Conservation (phyloP, 2,329 filamentous ascomycete species). For the Colletotrichum theobromicola region DNA sequence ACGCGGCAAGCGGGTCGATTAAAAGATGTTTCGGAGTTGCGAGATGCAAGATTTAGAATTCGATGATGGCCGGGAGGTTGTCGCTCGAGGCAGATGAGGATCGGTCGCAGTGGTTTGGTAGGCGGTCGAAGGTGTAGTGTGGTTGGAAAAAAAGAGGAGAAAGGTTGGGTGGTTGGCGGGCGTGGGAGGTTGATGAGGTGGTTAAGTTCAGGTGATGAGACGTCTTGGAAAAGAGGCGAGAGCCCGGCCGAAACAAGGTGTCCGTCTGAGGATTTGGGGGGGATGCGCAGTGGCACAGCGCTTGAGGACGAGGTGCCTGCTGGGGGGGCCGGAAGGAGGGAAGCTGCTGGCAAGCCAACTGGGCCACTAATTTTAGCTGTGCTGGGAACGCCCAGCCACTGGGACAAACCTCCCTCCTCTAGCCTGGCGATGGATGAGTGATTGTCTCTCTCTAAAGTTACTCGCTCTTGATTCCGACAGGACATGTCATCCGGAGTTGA, state of each 20-base stretch:
- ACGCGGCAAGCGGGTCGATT: not conserved
- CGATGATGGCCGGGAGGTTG: not conserved
- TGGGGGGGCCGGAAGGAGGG: not conserved
- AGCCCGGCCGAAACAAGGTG: constrained; percentile 21
- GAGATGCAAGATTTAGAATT: not conserved
- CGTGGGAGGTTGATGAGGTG: constrained; percentile 20
- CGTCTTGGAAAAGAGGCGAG: constrained; percentile 21
- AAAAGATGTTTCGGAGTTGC: not conserved
- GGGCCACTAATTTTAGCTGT: constrained; percentile 19
- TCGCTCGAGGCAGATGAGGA: not conserved
- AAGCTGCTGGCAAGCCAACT: constrained; percentile 12
- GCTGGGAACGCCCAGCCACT: constrained; percentile 22
- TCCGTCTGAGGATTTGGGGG: constrained; percentile 22
- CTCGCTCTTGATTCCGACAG: not conserved
- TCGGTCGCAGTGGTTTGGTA: not conserved
- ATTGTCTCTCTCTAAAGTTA: not conserved
- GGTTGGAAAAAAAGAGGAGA: constrained; percentile 19
- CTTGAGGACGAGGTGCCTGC: not conserved
- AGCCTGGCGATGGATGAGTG: not conserved
- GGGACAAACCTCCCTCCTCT: not conserved
- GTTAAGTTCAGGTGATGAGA: constrained; percentile 24
- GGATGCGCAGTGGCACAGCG: not conserved
- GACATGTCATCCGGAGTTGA: not conserved
- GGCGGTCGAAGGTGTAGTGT: not conserved
- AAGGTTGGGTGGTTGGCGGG: constrained; percentile 19